Base-by-base conservation (phyloP, 208 protist species). In the Crithidia thermophila region DNA sequence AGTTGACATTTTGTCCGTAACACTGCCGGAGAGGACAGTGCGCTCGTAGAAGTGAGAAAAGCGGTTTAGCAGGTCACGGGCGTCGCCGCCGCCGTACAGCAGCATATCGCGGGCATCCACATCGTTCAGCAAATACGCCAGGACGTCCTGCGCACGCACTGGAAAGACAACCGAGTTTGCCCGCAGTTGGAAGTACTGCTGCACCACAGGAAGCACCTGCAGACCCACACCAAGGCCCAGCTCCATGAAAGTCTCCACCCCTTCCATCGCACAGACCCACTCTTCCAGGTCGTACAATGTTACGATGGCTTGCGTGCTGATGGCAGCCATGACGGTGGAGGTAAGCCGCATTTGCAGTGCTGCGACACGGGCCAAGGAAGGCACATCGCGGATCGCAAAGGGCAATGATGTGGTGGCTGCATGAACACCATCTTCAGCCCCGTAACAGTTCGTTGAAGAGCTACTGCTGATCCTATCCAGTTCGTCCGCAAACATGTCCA, bases 231-330 rank as follows among this genome's bases (percentile, higher is more conserved):
- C 91, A 31, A 94, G 52, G 36, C 88, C 86, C 20, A 96, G 75
- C 30, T 89, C 81, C 0, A 51, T 59, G 67, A 85, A 96, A 14
- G n/a, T 14, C 34, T 47, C 53, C 11, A 93, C 84, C 14, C 77
- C 75, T 37, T 91, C 82, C 45, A 36, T 31, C 16, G 69, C 50
- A 28, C 85, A 93, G 0, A 90, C 42, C 65, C 91, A 88, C 16
- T 50, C 31, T 53, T 96, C 81, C 7, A 96, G 63, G n/a, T 96
- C 91, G 68, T 83, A 72, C n/a, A 96, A 13, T 6, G 91, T 96
- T 13, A 91, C 84, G 1, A 96, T 75, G 20, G 88, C 79, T 4
- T 86, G 81, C 0, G 86, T 93, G 21, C 75, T 77, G 47, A 94
- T 75, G 16, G 85, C 83, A 7, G 72, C 62, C 33, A 86, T 63